Conservation (phyloP, 2,329 filamentous ascomycete genomes). For the Periconia sp. region DNA sequence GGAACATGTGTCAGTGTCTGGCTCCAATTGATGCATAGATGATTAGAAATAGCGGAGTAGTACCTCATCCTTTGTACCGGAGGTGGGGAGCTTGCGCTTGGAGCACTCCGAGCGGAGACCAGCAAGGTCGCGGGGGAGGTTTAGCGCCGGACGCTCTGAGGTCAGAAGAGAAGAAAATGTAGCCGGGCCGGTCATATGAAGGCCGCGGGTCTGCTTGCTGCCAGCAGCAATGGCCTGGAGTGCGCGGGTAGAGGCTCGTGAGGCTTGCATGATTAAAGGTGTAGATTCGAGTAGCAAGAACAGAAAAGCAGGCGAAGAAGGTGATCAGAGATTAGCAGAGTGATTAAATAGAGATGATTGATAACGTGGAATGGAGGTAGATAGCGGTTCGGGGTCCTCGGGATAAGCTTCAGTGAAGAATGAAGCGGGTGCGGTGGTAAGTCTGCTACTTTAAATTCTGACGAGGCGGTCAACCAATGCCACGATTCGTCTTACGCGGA, state of each 20-base stretch:
- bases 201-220: slow-evolving; percentile 52
- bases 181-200: slow-evolving; percentile 67
- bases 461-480: slow-evolving; percentile 17
- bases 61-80: slow-evolving; percentile 58
- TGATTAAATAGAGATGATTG: slow-evolving; percentile 10
- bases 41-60: too few relatives aligned
- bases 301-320: slow-evolving; percentile 8
- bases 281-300: slow-evolving; percentile 1
- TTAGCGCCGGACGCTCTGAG: slow-evolving; percentile 58
- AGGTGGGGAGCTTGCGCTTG: slow-evolving; percentile 54
- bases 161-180: slow-evolving; percentile 59
- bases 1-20: slow-evolving; percentile 7
- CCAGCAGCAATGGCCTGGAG: slow-evolving; percentile 48
- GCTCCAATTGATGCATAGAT: slow-evolving; percentile 6
- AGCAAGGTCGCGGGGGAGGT: slow-evolving; percentile 57
- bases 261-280: slow-evolving; percentile 47
- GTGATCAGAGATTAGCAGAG: slow-evolving; percentile 2
- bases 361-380: slow-evolving; percentile 9
- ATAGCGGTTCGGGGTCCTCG: neutral
- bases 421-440: too few relatives aligned
- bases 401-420: neutral
- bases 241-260: slow-evolving; percentile 50
- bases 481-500: neutral
- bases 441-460: neutral
- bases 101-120: slow-evolving; percentile 60